Base-by-base conservation (phyloP, 768 basidiomycete species). In the Tubosaeta sp. region DNA sequence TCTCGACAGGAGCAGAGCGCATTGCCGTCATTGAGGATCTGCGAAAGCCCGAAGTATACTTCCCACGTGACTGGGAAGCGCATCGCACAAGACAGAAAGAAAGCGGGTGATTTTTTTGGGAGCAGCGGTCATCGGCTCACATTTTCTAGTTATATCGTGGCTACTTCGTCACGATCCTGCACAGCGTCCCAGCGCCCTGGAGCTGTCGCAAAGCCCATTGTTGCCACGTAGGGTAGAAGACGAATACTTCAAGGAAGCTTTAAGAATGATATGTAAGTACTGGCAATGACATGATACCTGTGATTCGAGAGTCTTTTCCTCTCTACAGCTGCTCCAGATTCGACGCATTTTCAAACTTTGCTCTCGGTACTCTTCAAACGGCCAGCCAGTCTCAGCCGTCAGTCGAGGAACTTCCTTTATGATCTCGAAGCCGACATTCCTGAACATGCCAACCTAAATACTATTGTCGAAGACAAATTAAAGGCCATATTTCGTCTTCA, bases 1-100 rank as follows among this genome's bases (percentile, higher is more conserved):
- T 96, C 69, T 72, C 79, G 11, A 96, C 94, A 0, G 84, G 81
- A 2, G 78, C 88, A 18, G 94, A 97, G 62, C 83, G 94, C 19
- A 87, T 89, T 34, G 82, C 79, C 1, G 91, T 94, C 19, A 76
- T 97, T 1, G 87, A 89, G 58, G 82, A 85, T 44, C 63, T 96
- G 25, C 73, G 94, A 22, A 84, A 81, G 59, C 84, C 84, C 0
- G 71, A 76, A 14, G 81, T 94, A 22, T 74, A 78, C 46, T 94
- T 96, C 59, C 94, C 94, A n/a, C 51, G 67, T 2, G 74, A 72
- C 6, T 97, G 93, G 92, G 80, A 84, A 49, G 59, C 71, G 9
- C 76, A 75, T 41, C 77, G 82, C 43, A 67, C 74, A 18, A 72
- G 82, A 53, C 86, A 90, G 67, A 75, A 77, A 69, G 77, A 87